A percentile compares a stretch with the other conserved stretches of the same genome.
These are phyloP conservation scores for Gypsophila paniculata DNA, from an alignment of 179 eudicot genomes.

Conservation along the genomic window DNA sequence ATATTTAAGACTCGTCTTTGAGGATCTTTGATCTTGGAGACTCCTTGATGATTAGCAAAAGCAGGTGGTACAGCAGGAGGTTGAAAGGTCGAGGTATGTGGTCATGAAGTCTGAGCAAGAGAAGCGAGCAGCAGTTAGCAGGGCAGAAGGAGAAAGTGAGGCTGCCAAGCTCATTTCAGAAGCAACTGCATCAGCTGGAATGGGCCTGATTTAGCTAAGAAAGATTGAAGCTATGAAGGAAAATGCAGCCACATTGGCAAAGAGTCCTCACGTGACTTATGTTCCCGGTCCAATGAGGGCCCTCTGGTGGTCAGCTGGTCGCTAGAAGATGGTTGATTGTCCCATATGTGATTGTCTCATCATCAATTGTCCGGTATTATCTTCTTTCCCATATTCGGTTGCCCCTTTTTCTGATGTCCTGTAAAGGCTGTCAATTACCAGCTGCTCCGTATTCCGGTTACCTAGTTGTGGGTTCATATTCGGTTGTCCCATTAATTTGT, in stretches of 20 bases:
- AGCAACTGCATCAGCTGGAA: conserved; percentile 73
- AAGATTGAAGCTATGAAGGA: conserved; percentile 92
- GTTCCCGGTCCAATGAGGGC: conserved; percentile 57
- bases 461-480: too few relatives aligned
- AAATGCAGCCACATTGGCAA: conserved; percentile 57
- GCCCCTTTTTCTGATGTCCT: too few relatives aligned
- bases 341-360: too few relatives aligned
- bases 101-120: conserved; percentile 94
- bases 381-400: too few relatives aligned
- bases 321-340: conserved; percentile 32
- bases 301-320: conserved; percentile 32
- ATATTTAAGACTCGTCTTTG: too few relatives aligned
- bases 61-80: conserved; percentile 97
- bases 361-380: too few relatives aligned
- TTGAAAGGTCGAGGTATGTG: conserved; percentile 83
- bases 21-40: too few relatives aligned
- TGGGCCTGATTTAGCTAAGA: conserved; percentile 88
- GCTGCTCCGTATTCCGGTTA: too few relatives aligned
- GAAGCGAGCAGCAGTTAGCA: conserved; percentile 78
- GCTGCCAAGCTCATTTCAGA: conserved; percentile 88
- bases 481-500: too few relatives aligned
- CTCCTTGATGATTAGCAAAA: too few relatives aligned
- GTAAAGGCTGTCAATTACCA: too few relatives aligned
- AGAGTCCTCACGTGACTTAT: conserved; percentile 58
- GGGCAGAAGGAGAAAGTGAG: conserved; percentile 98